Conservation (phyloP, 2,329 filamentous ascomycete species). For the Dactylellina parvicollis region DNA sequence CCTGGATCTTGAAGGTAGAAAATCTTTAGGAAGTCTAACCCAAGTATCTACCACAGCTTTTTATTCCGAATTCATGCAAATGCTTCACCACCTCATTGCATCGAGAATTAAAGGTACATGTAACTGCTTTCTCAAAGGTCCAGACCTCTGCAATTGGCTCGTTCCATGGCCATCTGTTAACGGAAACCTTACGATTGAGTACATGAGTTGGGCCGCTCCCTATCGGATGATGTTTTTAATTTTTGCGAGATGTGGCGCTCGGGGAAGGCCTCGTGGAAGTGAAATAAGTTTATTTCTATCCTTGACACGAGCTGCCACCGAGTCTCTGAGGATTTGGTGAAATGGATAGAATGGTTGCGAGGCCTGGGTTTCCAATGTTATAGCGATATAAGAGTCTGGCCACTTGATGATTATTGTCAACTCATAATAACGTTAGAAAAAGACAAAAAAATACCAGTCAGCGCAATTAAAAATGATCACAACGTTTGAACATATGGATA, state of each 20-base stretch:
- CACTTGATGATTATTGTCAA: too few relatives aligned
- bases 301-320: too few relatives aligned
- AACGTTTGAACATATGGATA: neutral
- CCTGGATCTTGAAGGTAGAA: neutral
- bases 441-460: too few relatives aligned
- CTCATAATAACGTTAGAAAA: too few relatives aligned
- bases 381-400: too few relatives aligned
- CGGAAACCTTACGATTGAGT: neutral
- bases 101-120: neutral
- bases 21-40: neutral
- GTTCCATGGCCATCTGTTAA: neutral
- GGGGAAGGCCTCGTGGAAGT: neutral
- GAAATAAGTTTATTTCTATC: too few relatives aligned
- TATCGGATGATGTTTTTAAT: neutral
- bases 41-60: neutral
- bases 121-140: neutral
- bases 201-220: neutral
- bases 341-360: too few relatives aligned
- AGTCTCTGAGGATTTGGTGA: too few relatives aligned
- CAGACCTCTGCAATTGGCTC: neutral
- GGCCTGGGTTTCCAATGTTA: too few relatives aligned
- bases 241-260: neutral
- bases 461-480: neutral
- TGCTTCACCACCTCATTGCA: neutral
- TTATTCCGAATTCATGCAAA: neutral